A percentile compares a stretch with the other conserved stretches of the same genome.
Conservation (phyloP, 228 moss, liverwort and hornwort species). For the Sphagnum magellanicum region DNA sequence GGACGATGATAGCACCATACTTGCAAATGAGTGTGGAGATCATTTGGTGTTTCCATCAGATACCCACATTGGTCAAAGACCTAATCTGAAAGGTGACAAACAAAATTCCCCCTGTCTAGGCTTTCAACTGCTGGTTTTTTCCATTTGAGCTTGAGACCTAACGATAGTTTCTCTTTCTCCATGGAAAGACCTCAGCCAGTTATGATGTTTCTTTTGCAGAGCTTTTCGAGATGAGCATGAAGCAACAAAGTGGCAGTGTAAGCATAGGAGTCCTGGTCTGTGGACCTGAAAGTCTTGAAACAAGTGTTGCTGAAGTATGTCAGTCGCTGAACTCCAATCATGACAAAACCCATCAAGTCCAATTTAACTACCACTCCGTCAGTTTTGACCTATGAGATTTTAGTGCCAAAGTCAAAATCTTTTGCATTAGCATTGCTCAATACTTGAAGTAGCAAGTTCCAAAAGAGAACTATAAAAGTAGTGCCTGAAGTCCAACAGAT, state of each 20-base stretch:
- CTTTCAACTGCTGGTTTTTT: neutral
- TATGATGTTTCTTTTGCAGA: constrained; percentile 29
- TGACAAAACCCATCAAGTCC: constrained; percentile 30
- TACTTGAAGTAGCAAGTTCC: no score
- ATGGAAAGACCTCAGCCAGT: neutral
- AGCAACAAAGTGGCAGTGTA: constrained; percentile 45
- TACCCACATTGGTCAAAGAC: constrained; percentile 41
- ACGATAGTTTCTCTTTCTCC: constrained; percentile 4
- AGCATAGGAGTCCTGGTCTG: constrained; percentile 77
- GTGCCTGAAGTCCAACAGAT: no score
- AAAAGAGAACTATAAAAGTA: no score
- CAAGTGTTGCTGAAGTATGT: constrained; percentile 64
- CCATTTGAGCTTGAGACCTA: neutral
- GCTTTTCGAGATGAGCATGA: constrained; percentile 58
- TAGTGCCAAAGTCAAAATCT: no score
- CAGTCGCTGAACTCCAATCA: constrained; percentile 41
- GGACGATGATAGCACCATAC: constrained; percentile 11
- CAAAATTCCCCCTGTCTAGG: neutral
- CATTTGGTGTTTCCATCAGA: constrained; percentile 52
- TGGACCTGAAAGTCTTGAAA: constrained; percentile 71
- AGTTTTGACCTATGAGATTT: constrained; percentile 57
- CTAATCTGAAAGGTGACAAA: constrained; percentile 31
- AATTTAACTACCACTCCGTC: constrained; percentile 72
- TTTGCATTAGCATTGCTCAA: no score
- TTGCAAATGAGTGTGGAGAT: constrained; percentile 17